phyloP scores from a whole-genome alignment of 352 stramenopile species.

The Globisporangium lucens region DNA sequence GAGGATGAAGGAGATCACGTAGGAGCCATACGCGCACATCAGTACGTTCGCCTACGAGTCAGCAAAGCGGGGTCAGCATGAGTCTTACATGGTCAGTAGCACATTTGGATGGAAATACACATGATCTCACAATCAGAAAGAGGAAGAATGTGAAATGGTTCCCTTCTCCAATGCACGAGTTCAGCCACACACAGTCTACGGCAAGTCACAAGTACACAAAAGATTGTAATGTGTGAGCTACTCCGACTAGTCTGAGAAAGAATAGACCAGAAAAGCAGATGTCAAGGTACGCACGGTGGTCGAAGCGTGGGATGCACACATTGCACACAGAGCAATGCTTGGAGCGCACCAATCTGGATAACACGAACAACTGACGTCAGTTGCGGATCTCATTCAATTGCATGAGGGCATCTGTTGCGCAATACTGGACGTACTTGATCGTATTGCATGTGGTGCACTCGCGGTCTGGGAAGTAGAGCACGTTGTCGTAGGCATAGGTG shows the following conservation, averaged over 20 bases:
- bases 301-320: constrained; percentile 57
- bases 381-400: background rate
- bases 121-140: constrained; percentile 40
- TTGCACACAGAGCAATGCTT: constrained; percentile 72
- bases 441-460: constrained; percentile 47
- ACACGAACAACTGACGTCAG: background rate
- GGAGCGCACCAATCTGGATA: constrained; percentile 46
- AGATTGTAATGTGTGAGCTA: background rate
- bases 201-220: background rate
- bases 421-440: constrained; percentile 27
- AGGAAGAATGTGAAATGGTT: constrained; percentile 57
- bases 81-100: background rate
- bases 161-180: constrained; percentile 58
- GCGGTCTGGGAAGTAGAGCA: constrained; percentile 31
- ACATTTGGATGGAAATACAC: background rate
- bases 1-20: constrained; percentile 46
- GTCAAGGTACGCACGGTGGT: constrained; percentile 41
- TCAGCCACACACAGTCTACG: constrained; percentile 59
- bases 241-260: background rate
- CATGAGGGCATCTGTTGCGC: background rate
- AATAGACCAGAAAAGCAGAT: background rate
- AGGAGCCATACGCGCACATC: constrained; percentile 48
- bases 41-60: constrained; percentile 42
- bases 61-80: background rate
- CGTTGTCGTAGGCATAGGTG: constrained; percentile 50